These are phyloP conservation scores for Elymus sibiricus DNA, from an alignment of 176 grass and related monocot genomes.

Conservation along the genomic window DNA sequence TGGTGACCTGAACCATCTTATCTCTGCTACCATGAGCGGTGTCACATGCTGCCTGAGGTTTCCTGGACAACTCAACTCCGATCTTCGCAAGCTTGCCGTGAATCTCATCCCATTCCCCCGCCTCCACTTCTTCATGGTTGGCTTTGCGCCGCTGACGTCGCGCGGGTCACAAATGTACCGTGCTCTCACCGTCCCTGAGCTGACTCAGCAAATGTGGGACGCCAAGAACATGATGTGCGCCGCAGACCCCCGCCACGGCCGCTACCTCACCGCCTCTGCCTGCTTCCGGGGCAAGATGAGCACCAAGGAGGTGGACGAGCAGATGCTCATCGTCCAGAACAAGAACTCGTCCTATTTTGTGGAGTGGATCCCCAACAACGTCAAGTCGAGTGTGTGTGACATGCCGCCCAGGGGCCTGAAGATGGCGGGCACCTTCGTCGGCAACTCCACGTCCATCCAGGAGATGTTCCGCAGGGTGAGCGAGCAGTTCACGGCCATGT, in stretches of 20 bases:
- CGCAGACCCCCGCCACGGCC: conserved; percentile 81
- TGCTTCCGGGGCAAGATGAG: conserved; percentile 97
- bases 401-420: conserved; percentile 69
- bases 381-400: conserved; percentile 82
- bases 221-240: conserved; percentile 97
- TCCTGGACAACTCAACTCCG: conserved; percentile 89
- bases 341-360: conserved; percentile 95
- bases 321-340: conserved; percentile 90
- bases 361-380: conserved; percentile 88
- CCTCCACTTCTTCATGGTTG: conserved; percentile 98
- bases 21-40: conserved; percentile 86
- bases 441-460: conserved; percentile 91
- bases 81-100: conserved; percentile 81
- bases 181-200: conserved; percentile 80
- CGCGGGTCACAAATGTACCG: conserved; percentile 70
- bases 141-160: conserved; percentile 76
- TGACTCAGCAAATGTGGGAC: conserved; percentile 96
- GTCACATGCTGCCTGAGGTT: conserved; percentile 86
- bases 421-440: conserved; percentile 69
- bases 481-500: conserved; percentile 90
- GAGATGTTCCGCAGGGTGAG: conserved; percentile 87
- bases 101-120: conserved; percentile 90
- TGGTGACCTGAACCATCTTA: conserved; percentile 88
- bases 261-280: conserved; percentile 76
- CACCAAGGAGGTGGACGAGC: conserved; percentile 96